phyloP scores from a whole-genome alignment of 208 protist genomes.

The Wallacemonas rigidus region DNA sequence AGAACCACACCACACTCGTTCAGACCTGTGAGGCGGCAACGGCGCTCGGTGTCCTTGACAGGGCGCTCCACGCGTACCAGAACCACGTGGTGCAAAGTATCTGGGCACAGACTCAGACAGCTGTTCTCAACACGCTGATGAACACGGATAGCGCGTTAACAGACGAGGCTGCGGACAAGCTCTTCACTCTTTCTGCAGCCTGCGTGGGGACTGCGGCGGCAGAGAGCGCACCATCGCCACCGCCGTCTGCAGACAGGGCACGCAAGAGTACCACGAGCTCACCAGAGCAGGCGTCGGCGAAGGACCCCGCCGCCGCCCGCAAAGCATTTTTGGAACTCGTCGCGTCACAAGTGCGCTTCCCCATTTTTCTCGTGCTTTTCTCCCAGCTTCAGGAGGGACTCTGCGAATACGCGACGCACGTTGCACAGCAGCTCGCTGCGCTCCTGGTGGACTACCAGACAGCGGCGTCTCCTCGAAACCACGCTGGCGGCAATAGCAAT shows the following conservation, averaged over 20 bases:
- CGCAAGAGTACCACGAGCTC: background rate
- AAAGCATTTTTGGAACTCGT: conserved; percentile 7
- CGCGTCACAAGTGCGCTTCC: conserved; percentile 9
- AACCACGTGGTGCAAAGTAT: conserved; percentile 3
- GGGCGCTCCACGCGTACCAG: background rate
- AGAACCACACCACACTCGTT: background rate
- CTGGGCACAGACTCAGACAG: background rate
- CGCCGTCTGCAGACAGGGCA: background rate
- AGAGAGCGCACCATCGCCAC: background rate
- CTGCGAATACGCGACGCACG: conserved; percentile 11
- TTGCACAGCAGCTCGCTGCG: conserved; percentile 3
- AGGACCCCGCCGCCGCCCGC: background rate
- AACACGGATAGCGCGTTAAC: conserved; percentile 5
- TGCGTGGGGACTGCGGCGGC: background rate
- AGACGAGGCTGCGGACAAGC: conserved; percentile 9
- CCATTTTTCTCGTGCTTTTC: background rate
- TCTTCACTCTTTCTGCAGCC: background rate
- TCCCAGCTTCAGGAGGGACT: conserved; percentile 12
- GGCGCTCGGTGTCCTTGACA: background rate
- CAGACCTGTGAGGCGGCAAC: conserved; percentile 9
- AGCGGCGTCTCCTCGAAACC: too few relatives aligned
- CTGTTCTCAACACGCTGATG: conserved; percentile 9
- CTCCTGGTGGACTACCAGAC: background rate
- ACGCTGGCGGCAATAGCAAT: too few relatives aligned
- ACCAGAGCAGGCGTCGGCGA: background rate